Evolutionary conservation across 1,284 basidiomycete species (phyloP), one percentile per base, ranked within the genome.

Genomic region (Boletus albobrunnescens): DNA sequence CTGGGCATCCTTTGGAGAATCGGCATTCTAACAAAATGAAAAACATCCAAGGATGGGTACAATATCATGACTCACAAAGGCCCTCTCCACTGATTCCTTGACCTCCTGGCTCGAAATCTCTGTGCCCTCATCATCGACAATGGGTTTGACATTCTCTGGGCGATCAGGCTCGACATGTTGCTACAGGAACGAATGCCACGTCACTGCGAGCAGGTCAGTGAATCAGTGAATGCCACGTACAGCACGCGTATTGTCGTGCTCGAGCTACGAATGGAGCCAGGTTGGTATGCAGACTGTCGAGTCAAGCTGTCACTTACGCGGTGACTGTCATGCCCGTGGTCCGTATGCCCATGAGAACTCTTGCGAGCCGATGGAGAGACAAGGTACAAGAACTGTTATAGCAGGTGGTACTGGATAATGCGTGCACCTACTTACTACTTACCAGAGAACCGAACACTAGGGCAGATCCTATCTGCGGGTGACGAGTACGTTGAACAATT

Each of bases 61-160:
- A 42, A 35, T 22, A 23, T n/a, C 1, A 31, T 37, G 26, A 60
- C 70, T 54, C 38, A 71, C 69, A n/a, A 58, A 54, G 3, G 61
- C 65, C 41, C 55, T 57, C 50, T 63, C 56, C 39, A 63, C 52
- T n/a, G 71, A 70, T 33, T 63, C 63, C 42, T 67, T 59, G 44
- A 68, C 50, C 39, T 70, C 69, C 41, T 71, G 59, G 28, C 50
- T 56, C 32, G 71, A 62, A 23, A 59, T 60, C 37, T 55, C 58
- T 2, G 54, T 63, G 19, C 62, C 64, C 44, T 71, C 68, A n/a
- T 62, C 60, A 44, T 71, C 69, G 2, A 41, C 42, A 44, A 64
- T 47, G 26, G 61, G 52, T 20, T 39, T 35, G 13, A 22, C 39
- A 31, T 47, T 46, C 39, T 41, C 44, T 32, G 46, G 36, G 22